Evolutionary conservation across 441 rosid species (phyloP), one percentile per base, ranked within the genome.

Genomic region (Adansonia gregorii): DNA sequence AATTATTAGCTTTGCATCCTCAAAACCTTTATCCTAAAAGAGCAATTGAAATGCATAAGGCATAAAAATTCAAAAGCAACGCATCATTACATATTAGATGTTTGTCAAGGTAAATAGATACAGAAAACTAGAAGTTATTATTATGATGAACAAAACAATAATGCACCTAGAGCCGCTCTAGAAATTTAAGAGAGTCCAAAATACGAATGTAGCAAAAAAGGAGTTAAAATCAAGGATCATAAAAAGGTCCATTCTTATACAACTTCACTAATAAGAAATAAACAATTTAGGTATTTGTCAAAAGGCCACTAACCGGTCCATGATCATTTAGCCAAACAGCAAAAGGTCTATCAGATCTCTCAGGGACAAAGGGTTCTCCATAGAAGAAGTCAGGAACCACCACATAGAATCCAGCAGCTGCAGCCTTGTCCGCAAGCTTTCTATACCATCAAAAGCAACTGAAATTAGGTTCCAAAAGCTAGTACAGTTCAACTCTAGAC

Each of bases 311-410:
- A 84, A 93, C 93, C 80, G 66, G 3, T 67, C 66, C 83, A 81
- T 92, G 97, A 82, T 85, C 85, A 75, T 84, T 82, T 43, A 88
- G 1, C 94, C 93, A 93, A 73, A 68, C 83, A 31, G 58, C 59
- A 74, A 88, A 0, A 6, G 90, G 82, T 39, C 76, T 81, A 10
- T 82, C 83, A 31, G 75, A 39, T 2, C 80, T 82, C 15, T 82
- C 86, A 0, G 83, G 78, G 22, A 19, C 76, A 76, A 61, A 92
- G 2, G 92, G 90, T 49, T 92, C 94, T 79, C 91, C 94, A 78
- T 85, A 72, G 73, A 92, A 85, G 86, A 90, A 89, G 76, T 92
- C 97, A 0, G 97, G 94, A 77, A 85, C 92, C 76, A 81, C 92
- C 20, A 84, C 95, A 72, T 78, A 91, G 83, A 83, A 92, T 77